Conservation (phyloP, 495 filamentous ascomycete genomes). For the Aspergillus hancockii region DNA sequence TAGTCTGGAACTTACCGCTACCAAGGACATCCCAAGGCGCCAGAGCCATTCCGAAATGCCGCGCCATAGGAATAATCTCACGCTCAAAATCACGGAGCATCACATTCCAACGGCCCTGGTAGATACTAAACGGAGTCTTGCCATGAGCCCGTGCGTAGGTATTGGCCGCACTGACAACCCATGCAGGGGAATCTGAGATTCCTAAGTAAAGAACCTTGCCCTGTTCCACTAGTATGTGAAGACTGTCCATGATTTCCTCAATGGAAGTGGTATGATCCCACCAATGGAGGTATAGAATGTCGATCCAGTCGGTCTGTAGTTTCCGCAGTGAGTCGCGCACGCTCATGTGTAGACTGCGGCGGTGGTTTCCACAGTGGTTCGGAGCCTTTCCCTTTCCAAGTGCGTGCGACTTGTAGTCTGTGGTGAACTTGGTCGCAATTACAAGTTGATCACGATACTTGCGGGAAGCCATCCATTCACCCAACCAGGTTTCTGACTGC, state of each 20-base stretch:
- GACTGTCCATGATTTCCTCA: conserved; percentile 60
- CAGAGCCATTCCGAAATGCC: conserved; percentile 58
- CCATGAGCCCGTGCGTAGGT: conserved; percentile 60
- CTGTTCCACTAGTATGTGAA: conserved; percentile 55
- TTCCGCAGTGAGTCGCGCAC: conserved; percentile 58
- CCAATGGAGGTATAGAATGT: conserved; percentile 64
- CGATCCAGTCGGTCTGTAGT: conserved; percentile 65
- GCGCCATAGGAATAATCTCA: conserved; percentile 59
- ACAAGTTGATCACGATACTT: conserved; percentile 65
- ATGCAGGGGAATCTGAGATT: conserved; percentile 63
- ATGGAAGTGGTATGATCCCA: conserved; percentile 61
- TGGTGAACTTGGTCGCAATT: conserved; percentile 71
- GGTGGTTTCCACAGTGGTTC: conserved; percentile 58
- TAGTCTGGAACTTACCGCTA: conserved; percentile 53
- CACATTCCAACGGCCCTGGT: conserved; percentile 65
- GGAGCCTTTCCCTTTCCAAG: conserved; percentile 46
- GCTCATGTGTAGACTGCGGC: conserved; percentile 54
- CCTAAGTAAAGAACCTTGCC: conserved; percentile 67
- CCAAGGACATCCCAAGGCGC: conserved; percentile 55
- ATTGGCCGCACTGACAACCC: conserved; percentile 62
- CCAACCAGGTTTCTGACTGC: conserved; percentile 52
- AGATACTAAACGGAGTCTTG: conserved; percentile 62
- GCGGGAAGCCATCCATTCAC: conserved; percentile 55
- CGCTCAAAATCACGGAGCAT: conserved; percentile 54
- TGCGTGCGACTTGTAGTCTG: conserved; percentile 31